Base-by-base conservation (phyloP, 2,329 filamentous ascomycete species). In the Xenoacremonium recifei region DNA sequence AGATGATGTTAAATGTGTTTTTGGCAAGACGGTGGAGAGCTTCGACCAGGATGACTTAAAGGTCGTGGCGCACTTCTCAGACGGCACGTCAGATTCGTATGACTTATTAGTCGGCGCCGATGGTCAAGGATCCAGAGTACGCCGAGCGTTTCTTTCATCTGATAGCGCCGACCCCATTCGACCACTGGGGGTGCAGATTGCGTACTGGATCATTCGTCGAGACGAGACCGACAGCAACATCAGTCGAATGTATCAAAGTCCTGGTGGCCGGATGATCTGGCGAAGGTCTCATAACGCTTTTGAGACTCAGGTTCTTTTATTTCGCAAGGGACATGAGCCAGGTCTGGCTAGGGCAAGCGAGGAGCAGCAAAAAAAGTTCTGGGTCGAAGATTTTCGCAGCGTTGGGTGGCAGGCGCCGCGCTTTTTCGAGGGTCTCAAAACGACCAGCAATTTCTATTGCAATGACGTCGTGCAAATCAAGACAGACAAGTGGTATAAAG, bases 21-120 rank as follows among this genome's bases (percentile, higher is more conserved):
- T 66, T 37, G 59, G 53, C 9, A 59, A 59, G 13, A 57, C 59
- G 1, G 47, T 68, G 17, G 51, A 57, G 4, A 42, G 44, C 3
- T 43, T 70, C 6, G 50, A 61, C 6, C 57, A 72, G 36, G 47
- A 63, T 10, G 52, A 61, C 0, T 36, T 60, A 2, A 33, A 43
- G 2, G 67, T 76, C 0, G 47, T 60, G 3, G 69, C 71, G 0
- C 41, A 49, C 3, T 69, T 81, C 39, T 61, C 62, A 2, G 64
- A 77, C 42, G 73, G 73, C 2, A 57, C 55, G 10, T 60, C 50
- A 0, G 65, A 68, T 7, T 56, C 51, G 1, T 82, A 67, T 36
- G 77, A 81, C 49, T 53, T 82, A 0, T 48, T 82, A 1, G 69
- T 82, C 31, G 77, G 72, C 5, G 76, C 77, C 3, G 79, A 82